These are phyloP conservation scores for Coelastrella sp. DNA, from an alignment of 139 green algal genomes.

Conservation along the genomic window DNA sequence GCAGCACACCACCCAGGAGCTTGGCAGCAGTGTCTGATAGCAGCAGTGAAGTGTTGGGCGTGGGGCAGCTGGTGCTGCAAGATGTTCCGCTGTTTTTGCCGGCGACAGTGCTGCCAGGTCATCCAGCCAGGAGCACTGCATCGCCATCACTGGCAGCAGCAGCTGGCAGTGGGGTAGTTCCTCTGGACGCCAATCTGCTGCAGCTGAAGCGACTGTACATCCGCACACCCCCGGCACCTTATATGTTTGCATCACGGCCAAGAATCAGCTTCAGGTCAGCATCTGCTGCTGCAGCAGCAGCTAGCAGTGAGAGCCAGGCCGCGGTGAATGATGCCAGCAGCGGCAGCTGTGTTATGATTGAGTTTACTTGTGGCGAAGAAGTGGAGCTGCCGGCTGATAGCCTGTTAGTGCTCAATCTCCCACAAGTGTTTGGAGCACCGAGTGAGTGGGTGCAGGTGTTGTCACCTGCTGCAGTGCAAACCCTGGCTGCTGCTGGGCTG, in stretches of 20 bases:
- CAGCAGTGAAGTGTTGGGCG: not conserved
- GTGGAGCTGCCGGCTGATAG: not conserved
- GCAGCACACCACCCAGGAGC: not conserved
- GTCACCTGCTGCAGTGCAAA: not conserved
- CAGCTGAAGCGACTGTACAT: conserved; percentile 31
- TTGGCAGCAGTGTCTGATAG: not conserved
- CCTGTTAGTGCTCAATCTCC: not conserved
- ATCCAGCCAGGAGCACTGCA: not conserved
- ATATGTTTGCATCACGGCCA: not conserved
- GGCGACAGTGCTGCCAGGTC: not conserved
- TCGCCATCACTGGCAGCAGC: conserved; percentile 22
- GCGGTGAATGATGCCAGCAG: not conserved
- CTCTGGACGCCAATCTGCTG: not conserved
- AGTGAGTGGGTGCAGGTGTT: not conserved
- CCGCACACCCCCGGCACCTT: not conserved
- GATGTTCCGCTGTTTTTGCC: conserved; percentile 18
- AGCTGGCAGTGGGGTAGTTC: not conserved
- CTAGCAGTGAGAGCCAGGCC: not conserved
- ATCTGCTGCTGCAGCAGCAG: not conserved
- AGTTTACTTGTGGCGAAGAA: not conserved
- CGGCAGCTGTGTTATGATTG: not conserved
- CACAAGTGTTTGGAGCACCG: not conserved
- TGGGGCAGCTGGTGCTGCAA: conserved; percentile 31
- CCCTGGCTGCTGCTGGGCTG: not conserved
- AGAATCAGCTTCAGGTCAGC: not conserved